These are phyloP conservation scores for Cajanus cajan DNA, from an alignment of 306 rosid species.

Conservation along the genomic window DNA sequence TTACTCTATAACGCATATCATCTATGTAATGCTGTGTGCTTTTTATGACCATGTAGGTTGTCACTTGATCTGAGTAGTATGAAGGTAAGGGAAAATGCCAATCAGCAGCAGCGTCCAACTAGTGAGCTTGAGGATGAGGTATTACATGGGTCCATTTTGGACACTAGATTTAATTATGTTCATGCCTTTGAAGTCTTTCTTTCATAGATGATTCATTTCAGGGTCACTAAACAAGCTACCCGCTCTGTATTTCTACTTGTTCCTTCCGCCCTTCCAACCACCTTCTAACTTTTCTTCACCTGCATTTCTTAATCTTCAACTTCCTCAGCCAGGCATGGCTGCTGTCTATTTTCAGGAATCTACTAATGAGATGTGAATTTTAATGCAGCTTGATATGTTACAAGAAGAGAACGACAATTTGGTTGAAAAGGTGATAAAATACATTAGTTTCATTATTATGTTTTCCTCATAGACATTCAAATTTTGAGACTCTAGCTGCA, in stretches of 20 bases:
- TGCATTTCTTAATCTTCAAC: conserved; percentile 18
- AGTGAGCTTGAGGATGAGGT: conserved; percentile 93
- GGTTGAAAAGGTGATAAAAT: conserved; percentile 76
- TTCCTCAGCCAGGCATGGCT: not conserved
- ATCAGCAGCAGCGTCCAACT: conserved; percentile 45
- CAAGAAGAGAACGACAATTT: conserved; percentile 90
- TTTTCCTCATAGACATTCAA: not conserved
- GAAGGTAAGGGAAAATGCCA: conserved; percentile 57
- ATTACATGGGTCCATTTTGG: not conserved
- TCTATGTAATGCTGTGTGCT: conserved; percentile 24
- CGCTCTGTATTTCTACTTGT: not conserved
- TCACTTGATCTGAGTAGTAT: conserved; percentile 82
- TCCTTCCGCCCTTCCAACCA: not conserved
- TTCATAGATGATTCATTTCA: not conserved
- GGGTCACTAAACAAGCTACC: not conserved
- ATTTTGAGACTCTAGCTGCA: conserved; percentile 25
- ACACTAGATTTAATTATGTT: not conserved
- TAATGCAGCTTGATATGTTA: conserved; percentile 95
- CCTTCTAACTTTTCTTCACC: not conserved
- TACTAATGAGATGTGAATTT: conserved; percentile 41
- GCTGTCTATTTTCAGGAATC: conserved; percentile 3
- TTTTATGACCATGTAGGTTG: conserved; percentile 55
- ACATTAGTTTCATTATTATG: conserved; percentile 34
- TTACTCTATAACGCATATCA: not conserved
- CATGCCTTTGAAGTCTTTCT: not conserved